phyloP scores from a whole-genome alignment of 768 basidiomycete genomes.

The Lactifluus volemus region DNA sequence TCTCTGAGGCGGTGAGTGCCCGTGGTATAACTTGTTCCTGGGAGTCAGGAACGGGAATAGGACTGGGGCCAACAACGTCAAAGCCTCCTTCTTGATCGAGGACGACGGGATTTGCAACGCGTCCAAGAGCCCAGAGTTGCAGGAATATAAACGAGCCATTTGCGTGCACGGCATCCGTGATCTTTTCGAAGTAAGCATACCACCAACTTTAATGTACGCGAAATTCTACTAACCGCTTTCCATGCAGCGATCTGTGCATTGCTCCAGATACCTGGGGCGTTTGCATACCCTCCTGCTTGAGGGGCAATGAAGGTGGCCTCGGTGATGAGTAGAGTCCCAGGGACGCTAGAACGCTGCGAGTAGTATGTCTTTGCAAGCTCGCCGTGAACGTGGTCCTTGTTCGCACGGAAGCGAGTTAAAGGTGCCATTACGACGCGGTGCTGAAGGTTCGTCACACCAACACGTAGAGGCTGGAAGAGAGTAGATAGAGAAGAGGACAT shows the following conservation, averaged over 20 bases:
- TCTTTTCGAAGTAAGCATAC: constrained; percentile 24
- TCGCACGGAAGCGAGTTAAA: constrained; percentile 38
- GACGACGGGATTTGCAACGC: constrained; percentile 29
- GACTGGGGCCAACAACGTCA: neutral
- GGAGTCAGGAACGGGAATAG: neutral
- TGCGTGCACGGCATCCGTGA: constrained; percentile 54
- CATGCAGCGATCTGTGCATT: constrained; percentile 46
- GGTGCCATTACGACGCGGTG: constrained; percentile 51
- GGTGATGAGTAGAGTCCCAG: constrained; percentile 48
- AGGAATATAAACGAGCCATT: constrained; percentile 42
- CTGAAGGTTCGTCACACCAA: constrained; percentile 34
- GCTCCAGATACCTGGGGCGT: constrained; percentile 58
- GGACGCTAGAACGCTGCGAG: constrained; percentile 35
- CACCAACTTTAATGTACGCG: neutral
- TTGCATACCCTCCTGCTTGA: constrained; percentile 38
- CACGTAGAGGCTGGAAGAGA: constrained; percentile 40
- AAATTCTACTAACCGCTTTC: constrained; percentile 32
- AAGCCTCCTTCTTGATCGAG: constrained; percentile 32
- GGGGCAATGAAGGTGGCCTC: constrained; percentile 48
- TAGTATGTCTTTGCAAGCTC: constrained; percentile 40
- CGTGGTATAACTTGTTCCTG: constrained; percentile 16
- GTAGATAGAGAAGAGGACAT: constrained; percentile 1
- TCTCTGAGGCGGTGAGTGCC: constrained; percentile 23
- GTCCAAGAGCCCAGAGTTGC: constrained; percentile 53
- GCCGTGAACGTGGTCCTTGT: constrained; percentile 28